These are phyloP conservation scores for Curvularia spicifera DNA, from an alignment of 2,329 filamentous ascomycete genomes.

Conservation along the genomic window DNA sequence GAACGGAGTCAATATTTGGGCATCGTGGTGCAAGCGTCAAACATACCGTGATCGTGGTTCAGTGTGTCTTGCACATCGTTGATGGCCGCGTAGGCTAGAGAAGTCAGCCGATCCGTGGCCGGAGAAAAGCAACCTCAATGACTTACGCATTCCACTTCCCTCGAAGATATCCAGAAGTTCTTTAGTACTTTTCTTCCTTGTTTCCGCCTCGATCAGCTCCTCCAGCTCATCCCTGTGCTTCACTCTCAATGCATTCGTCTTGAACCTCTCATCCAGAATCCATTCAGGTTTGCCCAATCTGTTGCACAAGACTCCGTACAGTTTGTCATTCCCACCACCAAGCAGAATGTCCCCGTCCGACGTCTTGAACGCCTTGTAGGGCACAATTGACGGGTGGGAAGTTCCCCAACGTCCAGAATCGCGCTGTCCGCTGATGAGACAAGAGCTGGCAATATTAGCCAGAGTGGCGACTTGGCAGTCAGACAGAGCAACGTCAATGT, in stretches of 20 bases:
- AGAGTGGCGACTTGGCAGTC: conserved; percentile 95
- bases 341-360: conserved; percentile 68
- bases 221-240: conserved; percentile 79
- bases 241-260: conserved; percentile 66
- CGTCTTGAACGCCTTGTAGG: conserved; percentile 82
- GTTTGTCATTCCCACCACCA: conserved; percentile 68
- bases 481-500: conserved; percentile 88
- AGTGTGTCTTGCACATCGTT: conserved; percentile 90
- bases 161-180: conserved; percentile 89
- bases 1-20: conserved; percentile 16
- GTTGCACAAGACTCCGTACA: conserved; percentile 66
- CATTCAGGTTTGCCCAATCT: conserved; percentile 64
- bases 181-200: conserved; percentile 76
- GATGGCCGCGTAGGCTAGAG: conserved; percentile 77
- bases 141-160: conserved; percentile 78
- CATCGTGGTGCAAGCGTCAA: not conserved
- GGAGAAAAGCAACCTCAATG: not conserved
- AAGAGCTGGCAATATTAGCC: conserved; percentile 93
- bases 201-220: conserved; percentile 76
- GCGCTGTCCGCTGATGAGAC: conserved; percentile 82
- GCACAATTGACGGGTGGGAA: conserved; percentile 97
- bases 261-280: conserved; percentile 62
- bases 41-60: conserved; percentile 79
- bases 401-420: conserved; percentile 95
- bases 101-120: conserved; percentile 13